Evolutionary conservation across 768 basidiomycete genomes (phyloP), one percentile per base, ranked within the genome.

Genomic region (Mycena galopus): DNA sequence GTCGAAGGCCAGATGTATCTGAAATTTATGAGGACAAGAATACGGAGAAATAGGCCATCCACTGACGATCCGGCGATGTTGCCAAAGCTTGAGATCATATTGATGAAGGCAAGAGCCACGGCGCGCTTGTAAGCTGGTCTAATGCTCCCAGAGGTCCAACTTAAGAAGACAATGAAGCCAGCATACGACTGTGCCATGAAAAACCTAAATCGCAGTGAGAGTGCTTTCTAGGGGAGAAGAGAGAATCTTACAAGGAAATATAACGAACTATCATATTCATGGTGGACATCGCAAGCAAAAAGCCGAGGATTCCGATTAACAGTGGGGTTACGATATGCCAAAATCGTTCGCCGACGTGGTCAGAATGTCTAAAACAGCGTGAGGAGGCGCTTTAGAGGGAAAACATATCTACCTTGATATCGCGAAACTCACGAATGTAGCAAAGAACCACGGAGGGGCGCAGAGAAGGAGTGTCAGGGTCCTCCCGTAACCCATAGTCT

Each of bases 41-140:
- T 5, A 47, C 21, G 56, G 33, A 17, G 47, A 33, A 57, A 47
- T 30, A 21, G 56, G 58, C 4, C 7, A 11, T 27, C 16, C 66
- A 88, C 90, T 83, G 85, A 96, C 85, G 94, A 92, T 73, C 96
- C 96, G 51, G 91, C 83, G 50, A 97, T 86, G 82, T 97, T 97
- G 0, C 96, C 96, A 4, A 94, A 85, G 77, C 94, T 91, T 11
- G 92, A 92, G 77, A 95, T 90, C 50, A 92, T 89, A 80, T 96
- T 96, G 77, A 96, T 89, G 71, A 94, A 82, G 2, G 95, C 96
- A 58, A 97, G 85, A 16, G 92, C 92, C n/a, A 96, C 92, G 3
- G 96, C 93, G 6, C 96, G 91, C 81, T 96, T 97, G n/a, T 92
- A 90, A 6, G 94, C 87, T 29, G 96, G 91, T n/a, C 90, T 79